Base-by-base conservation (phyloP, 2,329 filamentous ascomycete genomes). In the Fusarium virguliforme region DNA sequence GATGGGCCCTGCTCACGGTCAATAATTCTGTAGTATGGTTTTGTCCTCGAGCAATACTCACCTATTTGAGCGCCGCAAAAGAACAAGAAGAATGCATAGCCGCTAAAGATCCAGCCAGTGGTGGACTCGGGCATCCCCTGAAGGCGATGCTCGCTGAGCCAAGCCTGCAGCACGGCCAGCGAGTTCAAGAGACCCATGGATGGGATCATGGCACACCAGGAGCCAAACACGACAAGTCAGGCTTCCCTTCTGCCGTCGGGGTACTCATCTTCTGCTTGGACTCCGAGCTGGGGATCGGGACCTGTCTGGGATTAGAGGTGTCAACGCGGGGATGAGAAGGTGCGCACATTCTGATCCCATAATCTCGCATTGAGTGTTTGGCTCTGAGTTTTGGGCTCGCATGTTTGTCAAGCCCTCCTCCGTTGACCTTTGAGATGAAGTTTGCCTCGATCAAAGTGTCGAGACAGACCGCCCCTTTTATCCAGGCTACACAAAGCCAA, bases 201-300 rank as follows among this genome's bases (percentile, higher is more conserved):
- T 4, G 89, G 88, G 66, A 89, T 82, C 76, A 93, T 88, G 13
- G 88, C 89, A 64, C 86, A 87, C 80, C 92, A 94, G 7, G 88
- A 88, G 28, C 92, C 92, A 7, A 92, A 80, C 3, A 94, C 90
- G n/a, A 93, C 91, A 4, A 89, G 81, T 90, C 91, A 94, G 64
- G 90, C 91, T 72, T 86, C 79, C 8, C 84, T 77, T 5, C 92
- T 92, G 32, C 92, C 91, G 82, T 94, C 92, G 0, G 91, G 92
- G 73, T 92, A 93, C 4, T 65, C 62, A 8, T 51, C 28, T 24
- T 26, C 22, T 24, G 22, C 26, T 13, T 48, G 22, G 10, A 26
- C 10, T 10, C 9, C 24, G 24, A 26, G 22, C 5, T 30, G 43
- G 6, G 26, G 26, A 8, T n/a, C 43, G 6, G 22, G 22, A 13